Evolutionary conservation across 2,329 filamentous ascomycete species (phyloP).

Genomic region (Fusarium sp.): DNA sequence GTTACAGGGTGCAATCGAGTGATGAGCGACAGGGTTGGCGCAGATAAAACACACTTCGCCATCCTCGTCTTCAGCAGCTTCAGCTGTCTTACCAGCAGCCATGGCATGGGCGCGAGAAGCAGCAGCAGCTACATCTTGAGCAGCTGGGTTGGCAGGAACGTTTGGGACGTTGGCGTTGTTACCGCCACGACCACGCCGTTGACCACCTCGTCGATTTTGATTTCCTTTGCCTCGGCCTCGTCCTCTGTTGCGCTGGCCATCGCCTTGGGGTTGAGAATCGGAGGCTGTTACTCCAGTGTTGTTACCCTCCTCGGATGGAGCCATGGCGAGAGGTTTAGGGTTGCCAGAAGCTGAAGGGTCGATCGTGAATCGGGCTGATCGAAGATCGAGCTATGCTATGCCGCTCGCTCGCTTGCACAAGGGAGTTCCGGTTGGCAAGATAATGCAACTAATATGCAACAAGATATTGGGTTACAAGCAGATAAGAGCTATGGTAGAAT

Average conservation of each 20-base stretch:
- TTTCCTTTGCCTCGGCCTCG: constrained; percentile 58
- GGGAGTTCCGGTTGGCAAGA: constrained; percentile 9
- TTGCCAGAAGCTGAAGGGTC: not conserved
- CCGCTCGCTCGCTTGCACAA: constrained; percentile 19
- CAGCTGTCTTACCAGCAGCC: constrained; percentile 44
- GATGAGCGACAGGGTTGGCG: constrained; percentile 88
- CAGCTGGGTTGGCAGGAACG: constrained; percentile 47
- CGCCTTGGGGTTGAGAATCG: constrained; percentile 40
- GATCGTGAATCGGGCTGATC: constrained; percentile 5
- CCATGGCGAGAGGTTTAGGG: constrained; percentile 26
- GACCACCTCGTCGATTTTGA: constrained; percentile 53
- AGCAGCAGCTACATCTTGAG: constrained; percentile 49
- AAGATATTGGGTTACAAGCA: not conserved
- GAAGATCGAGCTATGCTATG: constrained; percentile 18
- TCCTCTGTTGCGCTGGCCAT: constrained; percentile 53
- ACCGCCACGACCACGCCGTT: constrained; percentile 49
- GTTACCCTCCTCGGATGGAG: constrained; percentile 31
- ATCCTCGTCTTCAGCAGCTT: constrained; percentile 63
- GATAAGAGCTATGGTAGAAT: not conserved
- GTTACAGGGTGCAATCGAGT: constrained; percentile 92
- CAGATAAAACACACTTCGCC: constrained; percentile 97
- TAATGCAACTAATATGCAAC: not conserved
- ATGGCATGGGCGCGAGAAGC: constrained; percentile 54
- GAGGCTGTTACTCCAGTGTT: constrained; percentile 27
- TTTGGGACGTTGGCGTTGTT: constrained; percentile 34